A percentile compares a stretch with the other conserved stretches of the same genome.
These are phyloP conservation scores for Dactylellina cionopaga DNA, from an alignment of 2,329 filamentous ascomycete species.

Conservation along the genomic window DNA sequence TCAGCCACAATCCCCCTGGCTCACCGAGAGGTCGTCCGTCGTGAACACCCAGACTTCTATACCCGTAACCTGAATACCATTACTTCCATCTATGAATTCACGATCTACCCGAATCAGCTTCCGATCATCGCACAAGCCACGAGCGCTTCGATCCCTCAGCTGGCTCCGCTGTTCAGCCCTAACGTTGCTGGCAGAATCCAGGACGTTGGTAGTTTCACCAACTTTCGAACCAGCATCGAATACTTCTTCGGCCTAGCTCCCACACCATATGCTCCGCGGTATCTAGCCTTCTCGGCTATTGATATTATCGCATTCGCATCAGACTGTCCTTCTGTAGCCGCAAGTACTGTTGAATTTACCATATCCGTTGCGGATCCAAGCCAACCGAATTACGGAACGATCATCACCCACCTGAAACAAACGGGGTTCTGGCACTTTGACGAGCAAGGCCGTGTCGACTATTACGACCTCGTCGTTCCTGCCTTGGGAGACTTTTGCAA, in stretches of 20 bases:
- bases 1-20: too few species aligned
- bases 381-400: constrained; percentile 52
- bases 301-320: constrained; percentile 33
- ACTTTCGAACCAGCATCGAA: constrained; percentile 62
- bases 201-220: constrained; percentile 62
- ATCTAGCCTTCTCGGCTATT: neutral
- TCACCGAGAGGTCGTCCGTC: too few species aligned
- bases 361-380: constrained; percentile 36
- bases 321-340: constrained; percentile 28
- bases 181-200: constrained; percentile 61
- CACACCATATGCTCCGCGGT: constrained; percentile 1
- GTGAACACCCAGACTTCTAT: too few species aligned
- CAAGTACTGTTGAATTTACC: constrained; percentile 34
- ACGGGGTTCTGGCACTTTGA: constrained; percentile 65
- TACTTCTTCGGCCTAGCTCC: constrained; percentile 57
- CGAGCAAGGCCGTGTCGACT: constrained; percentile 61
- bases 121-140: constrained; percentile 59
- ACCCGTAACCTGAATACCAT: constrained; percentile 56
- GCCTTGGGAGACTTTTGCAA: constrained; percentile 61
- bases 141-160: constrained; percentile 58
- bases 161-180: constrained; percentile 60
- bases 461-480: constrained; percentile 63
- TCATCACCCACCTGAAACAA: constrained; percentile 60
- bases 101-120: constrained; percentile 61
- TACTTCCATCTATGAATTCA: constrained; percentile 61